Percentiles rank a stretch among this genome's conserved stretches.
Conservation (phyloP, 768 basidiomycete species). For the Rhodotorula kratochvilovae region DNA sequence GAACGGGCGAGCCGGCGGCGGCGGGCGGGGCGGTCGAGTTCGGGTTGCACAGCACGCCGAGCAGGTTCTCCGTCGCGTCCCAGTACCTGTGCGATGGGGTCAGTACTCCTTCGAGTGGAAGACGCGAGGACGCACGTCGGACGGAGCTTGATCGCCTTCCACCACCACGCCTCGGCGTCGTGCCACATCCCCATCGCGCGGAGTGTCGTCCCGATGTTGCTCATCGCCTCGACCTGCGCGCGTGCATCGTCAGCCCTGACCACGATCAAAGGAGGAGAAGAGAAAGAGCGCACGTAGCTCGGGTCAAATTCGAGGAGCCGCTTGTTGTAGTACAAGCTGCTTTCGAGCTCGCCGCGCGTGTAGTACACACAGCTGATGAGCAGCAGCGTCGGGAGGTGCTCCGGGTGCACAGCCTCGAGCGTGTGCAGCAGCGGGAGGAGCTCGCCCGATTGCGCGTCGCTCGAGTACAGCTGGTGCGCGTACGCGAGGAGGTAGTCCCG, state of each 20-base stretch:
- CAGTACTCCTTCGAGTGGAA: neutral
- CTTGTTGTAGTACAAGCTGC: slow-evolving; percentile 45
- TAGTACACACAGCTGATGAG: slow-evolving; percentile 50
- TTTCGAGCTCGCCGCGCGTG: slow-evolving; percentile 47
- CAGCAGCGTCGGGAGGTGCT: slow-evolving; percentile 48
- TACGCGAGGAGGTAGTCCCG: slow-evolving; percentile 36
- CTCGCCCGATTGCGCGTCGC: slow-evolving; percentile 9
- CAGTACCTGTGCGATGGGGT: slow-evolving; percentile 38
- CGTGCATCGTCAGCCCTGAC: no score
- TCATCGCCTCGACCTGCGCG: slow-evolving; percentile 51
- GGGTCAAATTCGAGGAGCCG: slow-evolving; percentile 31
- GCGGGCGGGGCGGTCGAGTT: neutral
- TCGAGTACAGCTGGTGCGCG: slow-evolving; percentile 36
- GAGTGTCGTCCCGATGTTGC: slow-evolving; percentile 50
- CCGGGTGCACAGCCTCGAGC: slow-evolving; percentile 47
- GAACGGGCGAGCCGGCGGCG: neutral
- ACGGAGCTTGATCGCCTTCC: slow-evolving; percentile 48
- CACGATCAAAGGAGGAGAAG: no score
- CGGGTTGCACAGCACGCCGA: slow-evolving; percentile 46
- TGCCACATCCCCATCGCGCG: slow-evolving; percentile 46
- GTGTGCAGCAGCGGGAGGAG: slow-evolving; percentile 48
- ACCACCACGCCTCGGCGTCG: slow-evolving; percentile 51
- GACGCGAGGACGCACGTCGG: slow-evolving; percentile 21
- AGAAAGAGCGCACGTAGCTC: slow-evolving; percentile 45
- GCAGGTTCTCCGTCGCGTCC: slow-evolving; percentile 47